Evolutionary conservation across 345 rosid genomes (phyloP).

Genomic region (Eucalyptus sp.): DNA sequence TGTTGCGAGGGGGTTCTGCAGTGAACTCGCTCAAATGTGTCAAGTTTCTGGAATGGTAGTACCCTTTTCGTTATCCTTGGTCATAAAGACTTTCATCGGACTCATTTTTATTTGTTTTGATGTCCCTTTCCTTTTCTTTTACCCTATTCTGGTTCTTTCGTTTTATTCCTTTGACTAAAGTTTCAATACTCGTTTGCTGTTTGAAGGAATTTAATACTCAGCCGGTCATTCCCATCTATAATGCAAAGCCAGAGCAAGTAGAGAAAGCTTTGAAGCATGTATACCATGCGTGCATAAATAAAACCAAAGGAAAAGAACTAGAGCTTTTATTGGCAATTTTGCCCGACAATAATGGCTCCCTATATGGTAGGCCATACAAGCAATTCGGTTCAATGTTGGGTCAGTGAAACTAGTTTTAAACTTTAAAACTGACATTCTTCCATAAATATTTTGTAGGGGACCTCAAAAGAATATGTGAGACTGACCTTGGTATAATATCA

Average conservation of each 20-base stretch:
- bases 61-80: neutral
- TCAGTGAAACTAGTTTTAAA: neutral
- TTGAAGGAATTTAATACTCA: slow-evolving; percentile 83
- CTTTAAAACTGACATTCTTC: neutral
- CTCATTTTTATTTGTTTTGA: neutral
- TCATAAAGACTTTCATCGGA: neutral
- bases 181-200: neutral
- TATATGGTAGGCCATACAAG: slow-evolving; percentile 51
- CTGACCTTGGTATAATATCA: slow-evolving; percentile 91
- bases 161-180: neutral
- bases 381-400: neutral
- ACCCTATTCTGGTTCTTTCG: neutral
- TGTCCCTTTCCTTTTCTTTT: neutral
- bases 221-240: slow-evolving; percentile 83
- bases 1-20: slow-evolving; percentile 85
- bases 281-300: slow-evolving; percentile 65
- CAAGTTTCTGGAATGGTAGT: slow-evolving; percentile 98
- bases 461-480: slow-evolving; percentile 95
- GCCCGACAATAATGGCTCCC: slow-evolving; percentile 95
- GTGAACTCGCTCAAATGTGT: slow-evolving; percentile 94
- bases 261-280: slow-evolving; percentile 96
- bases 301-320: slow-evolving; percentile 90
- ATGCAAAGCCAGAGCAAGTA: slow-evolving; percentile 92
- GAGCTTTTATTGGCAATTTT: slow-evolving; percentile 87
- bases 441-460: slow-evolving; percentile 44